phyloP scores from a whole-genome alignment of 768 basidiomycete species.

The Xanthoconium purpureum region DNA sequence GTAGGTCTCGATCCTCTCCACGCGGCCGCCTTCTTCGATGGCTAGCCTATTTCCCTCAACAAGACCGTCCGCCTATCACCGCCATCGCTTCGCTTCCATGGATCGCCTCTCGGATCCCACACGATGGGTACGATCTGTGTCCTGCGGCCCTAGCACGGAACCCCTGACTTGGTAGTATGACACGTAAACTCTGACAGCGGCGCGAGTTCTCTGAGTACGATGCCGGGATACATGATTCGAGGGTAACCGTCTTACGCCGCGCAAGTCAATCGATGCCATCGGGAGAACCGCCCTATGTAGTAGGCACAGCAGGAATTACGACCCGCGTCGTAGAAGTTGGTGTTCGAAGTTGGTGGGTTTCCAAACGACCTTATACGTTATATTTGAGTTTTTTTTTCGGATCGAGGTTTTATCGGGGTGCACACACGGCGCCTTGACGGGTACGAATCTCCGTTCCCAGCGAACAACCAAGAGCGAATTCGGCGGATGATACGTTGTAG shows the following conservation, averaged over 20 bases:
- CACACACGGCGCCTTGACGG: conserved; percentile 18
- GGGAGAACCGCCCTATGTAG: conserved; percentile 18
- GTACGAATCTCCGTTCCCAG: conserved; percentile 21
- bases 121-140: conserved; percentile 8
- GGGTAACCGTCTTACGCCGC: conserved; percentile 23
- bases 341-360: conserved; percentile 14
- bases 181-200: conserved; percentile 33
- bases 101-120: conserved; percentile 17
- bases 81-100: conserved; percentile 20
- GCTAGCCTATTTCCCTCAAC: conserved; percentile 10
- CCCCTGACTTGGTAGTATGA: conserved; percentile 8
- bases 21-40: conserved; percentile 20
- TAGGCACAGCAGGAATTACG: conserved; percentile 14
- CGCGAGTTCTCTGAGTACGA: conserved; percentile 17
- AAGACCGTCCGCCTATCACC: conserved; percentile 24
- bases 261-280: conserved; percentile 31
- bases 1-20: conserved; percentile 15
- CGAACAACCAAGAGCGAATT: conserved; percentile 27
- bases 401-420: conserved; percentile 24
- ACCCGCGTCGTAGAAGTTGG: conserved; percentile 14
- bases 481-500: conserved; percentile 1
- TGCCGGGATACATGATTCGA: conserved; percentile 26
- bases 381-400: conserved; percentile 7
- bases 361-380: conserved; percentile 14
- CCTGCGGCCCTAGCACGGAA: conserved; percentile 9